Conservation (phyloP, 305 asterid species). For the Fraxinus baroniana region DNA sequence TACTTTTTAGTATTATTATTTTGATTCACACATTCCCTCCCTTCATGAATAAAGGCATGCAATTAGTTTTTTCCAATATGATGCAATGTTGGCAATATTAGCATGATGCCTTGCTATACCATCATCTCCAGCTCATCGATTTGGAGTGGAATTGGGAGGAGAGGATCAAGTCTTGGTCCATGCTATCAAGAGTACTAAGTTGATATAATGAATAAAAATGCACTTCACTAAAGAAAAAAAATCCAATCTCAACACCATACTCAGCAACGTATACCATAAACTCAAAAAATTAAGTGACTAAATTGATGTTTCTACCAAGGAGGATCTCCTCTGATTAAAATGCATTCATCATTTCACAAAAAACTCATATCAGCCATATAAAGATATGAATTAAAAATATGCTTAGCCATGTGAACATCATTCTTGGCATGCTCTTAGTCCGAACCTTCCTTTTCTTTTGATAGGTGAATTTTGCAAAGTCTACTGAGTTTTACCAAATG, state of each 20-base stretch:
- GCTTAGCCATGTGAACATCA: background rate
- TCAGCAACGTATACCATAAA: background rate
- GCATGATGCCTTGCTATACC: background rate
- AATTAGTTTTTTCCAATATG: background rate
- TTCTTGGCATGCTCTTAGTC: background rate
- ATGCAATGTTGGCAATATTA: background rate
- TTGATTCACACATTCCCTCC: slow-evolving; percentile 6
- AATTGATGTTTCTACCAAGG: background rate
- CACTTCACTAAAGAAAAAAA: background rate
- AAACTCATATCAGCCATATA: background rate
- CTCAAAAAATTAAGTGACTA: background rate
- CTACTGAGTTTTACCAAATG: background rate
- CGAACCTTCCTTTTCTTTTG: background rate
- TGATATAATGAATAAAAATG: background rate
- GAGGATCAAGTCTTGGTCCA: background rate
- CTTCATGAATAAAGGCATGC: background rate
- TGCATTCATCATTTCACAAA: background rate
- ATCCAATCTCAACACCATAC: background rate
- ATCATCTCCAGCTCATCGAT: background rate
- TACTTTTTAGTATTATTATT: background rate
- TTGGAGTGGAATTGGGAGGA: background rate
- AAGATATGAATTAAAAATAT: background rate
- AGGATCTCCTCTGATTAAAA: background rate
- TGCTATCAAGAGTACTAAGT: background rate
- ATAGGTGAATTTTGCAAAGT: background rate